Conservation (phyloP, 2,329 filamentous ascomycete genomes). For the Cladobotryum mycophilum region DNA sequence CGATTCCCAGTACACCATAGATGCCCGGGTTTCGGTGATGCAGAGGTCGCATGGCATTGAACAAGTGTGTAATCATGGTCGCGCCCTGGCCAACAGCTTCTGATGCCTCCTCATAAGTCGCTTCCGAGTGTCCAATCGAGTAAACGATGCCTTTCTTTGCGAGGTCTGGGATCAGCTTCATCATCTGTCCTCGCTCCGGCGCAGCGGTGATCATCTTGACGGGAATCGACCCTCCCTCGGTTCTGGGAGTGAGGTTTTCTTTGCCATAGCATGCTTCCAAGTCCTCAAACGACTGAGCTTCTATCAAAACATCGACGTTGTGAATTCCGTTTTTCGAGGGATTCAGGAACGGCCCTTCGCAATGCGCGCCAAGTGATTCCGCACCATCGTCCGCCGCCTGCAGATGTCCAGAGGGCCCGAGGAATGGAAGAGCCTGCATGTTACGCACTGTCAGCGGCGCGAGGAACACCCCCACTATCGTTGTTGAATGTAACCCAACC, state of each 20-base stretch:
- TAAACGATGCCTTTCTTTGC: conserved; percentile 61
- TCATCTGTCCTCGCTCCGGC: conserved; percentile 70
- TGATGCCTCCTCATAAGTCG: conserved; percentile 76
- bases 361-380: conserved; percentile 84
- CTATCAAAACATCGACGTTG: conserved; percentile 63
- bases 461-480: not conserved
- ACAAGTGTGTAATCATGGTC: conserved; percentile 86
- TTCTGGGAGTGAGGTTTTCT: conserved; percentile 51
- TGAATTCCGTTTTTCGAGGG: conserved; percentile 83
- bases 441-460: not conserved
- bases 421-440: conserved; percentile 60
- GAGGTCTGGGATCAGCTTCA: conserved; percentile 60
- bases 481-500: conserved; percentile 12
- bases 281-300: conserved; percentile 58
- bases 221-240: conserved; percentile 31
- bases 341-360: conserved; percentile 83
- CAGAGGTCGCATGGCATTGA: conserved; percentile 88
- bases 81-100: conserved; percentile 66
- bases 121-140: conserved; percentile 81
- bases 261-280: conserved; percentile 66
- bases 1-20: conserved; percentile 74
- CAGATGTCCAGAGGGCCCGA: conserved; percentile 61
- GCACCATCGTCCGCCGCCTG: conserved; percentile 63
- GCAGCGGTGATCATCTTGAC: conserved; percentile 83
- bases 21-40: conserved; percentile 89